Conservation (phyloP, 805 yeast species). For the Metschnikowia henanensis region DNA sequence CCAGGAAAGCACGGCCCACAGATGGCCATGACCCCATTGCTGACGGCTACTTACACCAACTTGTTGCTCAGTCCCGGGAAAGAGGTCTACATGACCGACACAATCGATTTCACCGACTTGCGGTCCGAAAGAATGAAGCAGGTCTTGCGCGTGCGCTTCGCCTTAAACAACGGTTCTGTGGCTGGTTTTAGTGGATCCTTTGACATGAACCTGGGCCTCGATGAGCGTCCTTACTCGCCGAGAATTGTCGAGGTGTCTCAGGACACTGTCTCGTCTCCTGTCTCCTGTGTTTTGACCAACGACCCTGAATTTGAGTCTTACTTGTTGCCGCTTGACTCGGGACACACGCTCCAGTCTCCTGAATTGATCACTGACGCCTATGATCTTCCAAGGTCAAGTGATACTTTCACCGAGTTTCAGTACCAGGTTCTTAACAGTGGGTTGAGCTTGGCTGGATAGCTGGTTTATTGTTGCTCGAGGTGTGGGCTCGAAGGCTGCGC, state of each 20-base stretch:
- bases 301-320: conserved; percentile 5
- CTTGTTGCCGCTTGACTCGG: conserved; percentile 7
- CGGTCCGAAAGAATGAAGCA: conserved; percentile 6
- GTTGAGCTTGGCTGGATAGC: conserved; percentile 2
- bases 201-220: not conserved
- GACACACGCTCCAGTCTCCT: conserved; percentile 5
- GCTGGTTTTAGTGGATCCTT: not conserved
- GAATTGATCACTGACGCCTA: not conserved
- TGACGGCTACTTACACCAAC: conserved; percentile 1
- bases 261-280: not conserved
- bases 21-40: conserved; percentile 6
- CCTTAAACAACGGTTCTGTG: not conserved
- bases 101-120: conserved; percentile 6
- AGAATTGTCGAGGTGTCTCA: not conserved
- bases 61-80: conserved; percentile 9
- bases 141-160: conserved; percentile 9
- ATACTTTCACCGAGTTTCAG: conserved; percentile 10
- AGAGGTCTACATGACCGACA: conserved; percentile 8
- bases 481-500: not conserved
- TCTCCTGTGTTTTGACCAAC: conserved; percentile 6
- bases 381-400: not conserved
- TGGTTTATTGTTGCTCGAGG: not conserved
- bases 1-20: conserved; percentile 7
- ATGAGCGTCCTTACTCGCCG: not conserved
- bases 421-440: conserved; percentile 10